Evolutionary conservation across 1,284 basidiomycete genomes (phyloP), one percentile per base, ranked within the genome.

Genomic region (Cryptococcus sp.): DNA sequence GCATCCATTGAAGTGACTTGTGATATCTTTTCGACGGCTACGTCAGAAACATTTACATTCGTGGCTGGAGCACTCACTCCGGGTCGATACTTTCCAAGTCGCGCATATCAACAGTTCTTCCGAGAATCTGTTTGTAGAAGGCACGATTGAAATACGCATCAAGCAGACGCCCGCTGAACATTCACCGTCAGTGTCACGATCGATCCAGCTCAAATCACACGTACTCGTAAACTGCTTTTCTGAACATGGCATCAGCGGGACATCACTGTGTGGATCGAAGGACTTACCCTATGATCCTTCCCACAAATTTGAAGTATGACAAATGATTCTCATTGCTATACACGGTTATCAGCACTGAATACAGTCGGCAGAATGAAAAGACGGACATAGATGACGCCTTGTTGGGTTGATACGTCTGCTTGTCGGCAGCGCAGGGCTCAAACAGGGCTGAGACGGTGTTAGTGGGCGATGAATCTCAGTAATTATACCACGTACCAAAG

Each of bases 61-160:
- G n/a, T 5, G 47, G 40, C n/a, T 3, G 17, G 6, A 26, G 22
- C n/a, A 80, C 83, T 53, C 70, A 93, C 78, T 97, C 92, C 0
- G 94, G 93, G 79, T 97, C 93, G 44, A 97, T 89, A 85, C 90
- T 93, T 78, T 98, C 93, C 29, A 98, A 87, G 74, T 97, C 93
- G 34, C 86, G 85, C 77, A 94, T 91, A 75, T 96, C 93, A 52
- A 96, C 92, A 8, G 86, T 89, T 74, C 93, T 92, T 45, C 89
- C 90, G 37, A 98, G 83, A 44, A 97, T 83, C 74, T 96, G 93
- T 62, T 93, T 86, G 81, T 98, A 96, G 77, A 97, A 80, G 66
- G 93, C 95, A 62, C 94, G 86, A 20, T 91, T 92, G 75, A 99
- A 99, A 82, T 99, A 97, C 11, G 96, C 96, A 76, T 99, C 96